Evolutionary conservation across 768 basidiomycete genomes (phyloP).

Genomic region (Trametes cinnabarina): DNA sequence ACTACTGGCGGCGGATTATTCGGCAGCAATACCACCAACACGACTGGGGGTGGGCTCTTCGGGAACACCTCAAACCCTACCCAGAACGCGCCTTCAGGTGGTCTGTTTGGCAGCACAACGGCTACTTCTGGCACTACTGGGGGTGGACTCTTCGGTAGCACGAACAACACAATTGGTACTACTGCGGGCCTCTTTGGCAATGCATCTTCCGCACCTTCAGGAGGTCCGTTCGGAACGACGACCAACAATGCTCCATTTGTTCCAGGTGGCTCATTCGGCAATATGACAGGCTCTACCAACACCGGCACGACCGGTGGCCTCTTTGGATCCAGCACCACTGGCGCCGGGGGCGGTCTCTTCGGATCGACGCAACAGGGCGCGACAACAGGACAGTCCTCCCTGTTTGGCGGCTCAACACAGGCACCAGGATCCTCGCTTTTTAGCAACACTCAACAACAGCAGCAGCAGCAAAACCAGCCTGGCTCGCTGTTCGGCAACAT

Average conservation of each 20-base stretch:
- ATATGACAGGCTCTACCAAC: not conserved
- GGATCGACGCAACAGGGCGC: conserved; percentile 10
- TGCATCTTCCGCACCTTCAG: conserved; percentile 11
- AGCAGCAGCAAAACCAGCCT: conserved; percentile 17
- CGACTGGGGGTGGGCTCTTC: conserved; percentile 21
- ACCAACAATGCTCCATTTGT: conserved; percentile 4
- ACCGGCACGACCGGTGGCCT: not conserved
- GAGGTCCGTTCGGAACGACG: conserved; percentile 18
- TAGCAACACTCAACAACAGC: conserved; percentile 16
- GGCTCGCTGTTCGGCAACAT: conserved; percentile 17
- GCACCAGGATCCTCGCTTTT: conserved; percentile 9
- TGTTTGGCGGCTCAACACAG: conserved; percentile 14
- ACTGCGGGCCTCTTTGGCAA: conserved; percentile 16
- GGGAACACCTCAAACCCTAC: conserved; percentile 7
- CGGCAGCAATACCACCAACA: conserved; percentile 21
- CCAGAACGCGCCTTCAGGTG: conserved; percentile 12
- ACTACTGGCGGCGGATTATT: conserved; percentile 24
- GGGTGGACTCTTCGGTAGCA: conserved; percentile 26
- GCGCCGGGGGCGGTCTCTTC: conserved; percentile 23
- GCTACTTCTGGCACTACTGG: conserved; percentile 9
- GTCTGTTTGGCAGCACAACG: conserved; percentile 27
- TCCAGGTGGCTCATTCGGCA: conserved; percentile 25
- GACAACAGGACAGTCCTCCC: not conserved
- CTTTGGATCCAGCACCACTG: conserved; percentile 11
- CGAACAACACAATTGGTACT: conserved; percentile 9